These are phyloP conservation scores for Lachnellula arida DNA, from an alignment of 2,329 filamentous ascomycete species.

Conservation along the genomic window DNA sequence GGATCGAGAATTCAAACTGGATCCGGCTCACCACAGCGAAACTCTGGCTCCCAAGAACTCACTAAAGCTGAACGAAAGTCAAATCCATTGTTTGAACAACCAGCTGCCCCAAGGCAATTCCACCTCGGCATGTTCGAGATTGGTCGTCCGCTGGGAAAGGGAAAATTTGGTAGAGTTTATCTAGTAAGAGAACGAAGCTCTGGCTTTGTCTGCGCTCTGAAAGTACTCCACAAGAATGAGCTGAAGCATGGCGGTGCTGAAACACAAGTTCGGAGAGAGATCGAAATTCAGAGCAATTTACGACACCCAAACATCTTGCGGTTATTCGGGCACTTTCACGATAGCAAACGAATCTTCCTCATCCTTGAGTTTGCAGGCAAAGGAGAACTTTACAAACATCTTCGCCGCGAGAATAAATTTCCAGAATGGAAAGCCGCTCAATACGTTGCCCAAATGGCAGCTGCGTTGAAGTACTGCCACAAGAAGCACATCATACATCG, in stretches of 20 bases:
- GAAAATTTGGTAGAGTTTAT: conserved; percentile 71
- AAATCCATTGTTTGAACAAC: conserved; percentile 51
- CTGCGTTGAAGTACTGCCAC: conserved; percentile 83
- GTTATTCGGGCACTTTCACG: conserved; percentile 69
- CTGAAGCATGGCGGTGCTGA: conserved; percentile 63
- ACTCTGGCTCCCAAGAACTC: conserved; percentile 47
- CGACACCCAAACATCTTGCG: conserved; percentile 68
- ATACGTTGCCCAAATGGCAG: conserved; percentile 75
- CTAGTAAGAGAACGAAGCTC: conserved; percentile 63
- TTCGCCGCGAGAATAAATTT: conserved; percentile 63
- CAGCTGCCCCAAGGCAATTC: conserved; percentile 56
- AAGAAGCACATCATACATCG: conserved; percentile 97
- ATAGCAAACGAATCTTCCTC: conserved; percentile 67
- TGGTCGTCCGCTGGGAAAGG: conserved; percentile 67
- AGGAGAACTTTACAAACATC: conserved; percentile 69
- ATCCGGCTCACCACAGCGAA: conserved; percentile 48
- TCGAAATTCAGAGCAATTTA: conserved; percentile 70
- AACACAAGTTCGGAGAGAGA: conserved; percentile 68
- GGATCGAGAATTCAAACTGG: conserved; percentile 39
- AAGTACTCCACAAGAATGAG: conserved; percentile 70
- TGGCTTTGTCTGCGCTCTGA: conserved; percentile 67
- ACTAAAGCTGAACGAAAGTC: conserved; percentile 47
- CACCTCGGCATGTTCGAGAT: conserved; percentile 75
- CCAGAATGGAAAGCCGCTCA: conserved; percentile 68
- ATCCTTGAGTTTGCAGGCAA: conserved; percentile 70